Evolutionary conservation across 306 rosid species (phyloP).

Genomic region (Inga leiocalycina): DNA sequence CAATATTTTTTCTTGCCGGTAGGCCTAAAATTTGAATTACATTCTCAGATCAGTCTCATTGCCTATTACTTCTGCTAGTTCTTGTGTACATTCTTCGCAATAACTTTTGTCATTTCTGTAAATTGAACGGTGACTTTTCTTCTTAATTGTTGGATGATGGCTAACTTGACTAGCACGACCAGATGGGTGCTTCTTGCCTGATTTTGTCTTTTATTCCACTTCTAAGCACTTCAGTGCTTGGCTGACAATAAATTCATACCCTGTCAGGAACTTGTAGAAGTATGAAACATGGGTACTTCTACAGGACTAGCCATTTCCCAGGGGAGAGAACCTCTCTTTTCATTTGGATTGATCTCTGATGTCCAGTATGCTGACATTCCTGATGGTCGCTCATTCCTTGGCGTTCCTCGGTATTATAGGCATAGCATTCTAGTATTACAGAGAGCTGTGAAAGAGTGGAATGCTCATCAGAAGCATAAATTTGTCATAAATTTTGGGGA

Average conservation of each 20-base stretch:
- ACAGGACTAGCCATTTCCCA: conserved; percentile 31
- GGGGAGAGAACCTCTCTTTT: conserved; percentile 67
- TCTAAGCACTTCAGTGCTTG: conserved; percentile 20
- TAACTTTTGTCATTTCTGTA: neutral
- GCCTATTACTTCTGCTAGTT: neutral
- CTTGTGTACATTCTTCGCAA: conserved; percentile 19
- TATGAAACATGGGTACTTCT: conserved; percentile 57
- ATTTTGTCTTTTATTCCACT: conserved; percentile 8
- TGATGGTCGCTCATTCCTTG: conserved; percentile 80
- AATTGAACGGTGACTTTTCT: conserved; percentile 1
- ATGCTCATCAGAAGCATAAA: conserved; percentile 52
- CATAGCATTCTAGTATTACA: conserved; percentile 74
- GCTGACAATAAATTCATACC: conserved; percentile 26
- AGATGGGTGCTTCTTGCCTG: neutral
- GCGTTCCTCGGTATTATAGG: conserved; percentile 84
- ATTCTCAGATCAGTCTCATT: neutral
- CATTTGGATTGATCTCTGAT: conserved; percentile 88
- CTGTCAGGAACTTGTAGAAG: conserved; percentile 47
- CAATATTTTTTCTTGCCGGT: neutral
- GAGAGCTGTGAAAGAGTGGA: conserved; percentile 86
- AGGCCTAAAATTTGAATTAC: conserved; percentile 3
- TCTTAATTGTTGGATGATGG: neutral
- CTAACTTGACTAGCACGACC: conserved; percentile 12
- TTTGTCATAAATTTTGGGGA: conserved; percentile 82
- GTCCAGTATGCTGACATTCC: conserved; percentile 92